Conservation (phyloP, 768 basidiomycete species). For the Mrakia gelida region DNA sequence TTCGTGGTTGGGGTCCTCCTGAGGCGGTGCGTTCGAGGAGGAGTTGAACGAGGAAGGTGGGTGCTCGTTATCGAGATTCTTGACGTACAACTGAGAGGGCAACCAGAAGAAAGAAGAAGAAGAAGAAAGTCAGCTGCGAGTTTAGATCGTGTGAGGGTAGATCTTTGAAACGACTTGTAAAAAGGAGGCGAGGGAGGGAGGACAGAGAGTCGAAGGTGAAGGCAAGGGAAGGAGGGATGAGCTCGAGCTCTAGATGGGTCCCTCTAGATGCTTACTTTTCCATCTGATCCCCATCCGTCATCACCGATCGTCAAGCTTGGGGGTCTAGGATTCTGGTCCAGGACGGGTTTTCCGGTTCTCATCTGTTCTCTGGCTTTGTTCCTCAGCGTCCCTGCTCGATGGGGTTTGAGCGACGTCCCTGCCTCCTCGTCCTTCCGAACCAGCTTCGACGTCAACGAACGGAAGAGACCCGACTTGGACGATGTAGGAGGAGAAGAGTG, state of each 20-base stretch:
- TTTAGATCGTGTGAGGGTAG: background rate
- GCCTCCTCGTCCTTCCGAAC: background rate
- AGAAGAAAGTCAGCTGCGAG: background rate
- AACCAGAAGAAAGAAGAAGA: background rate
- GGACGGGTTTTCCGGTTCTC: background rate
- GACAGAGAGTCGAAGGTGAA: background rate
- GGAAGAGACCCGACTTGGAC: background rate
- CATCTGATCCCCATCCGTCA: background rate
- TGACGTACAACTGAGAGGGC: background rate
- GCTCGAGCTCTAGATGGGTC: background rate
- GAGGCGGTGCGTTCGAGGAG: background rate
- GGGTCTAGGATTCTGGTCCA: background rate
- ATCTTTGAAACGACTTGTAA: background rate
- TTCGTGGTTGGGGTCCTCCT: too few relatives aligned
- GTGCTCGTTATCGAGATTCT: slow-evolving; percentile 2
- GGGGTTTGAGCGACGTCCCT: background rate
- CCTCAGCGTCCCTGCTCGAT: background rate
- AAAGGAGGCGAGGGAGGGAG: background rate
- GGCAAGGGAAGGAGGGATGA: background rate
- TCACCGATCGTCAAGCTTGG: background rate
- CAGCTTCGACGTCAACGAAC: background rate
- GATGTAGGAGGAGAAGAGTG: background rate
- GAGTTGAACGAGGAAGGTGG: background rate
- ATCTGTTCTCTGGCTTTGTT: slow-evolving; percentile 2
- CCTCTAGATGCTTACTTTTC: background rate